Evolutionary conservation across 306 rosid species (phyloP).

Genomic region (Sicyos baderoa): DNA sequence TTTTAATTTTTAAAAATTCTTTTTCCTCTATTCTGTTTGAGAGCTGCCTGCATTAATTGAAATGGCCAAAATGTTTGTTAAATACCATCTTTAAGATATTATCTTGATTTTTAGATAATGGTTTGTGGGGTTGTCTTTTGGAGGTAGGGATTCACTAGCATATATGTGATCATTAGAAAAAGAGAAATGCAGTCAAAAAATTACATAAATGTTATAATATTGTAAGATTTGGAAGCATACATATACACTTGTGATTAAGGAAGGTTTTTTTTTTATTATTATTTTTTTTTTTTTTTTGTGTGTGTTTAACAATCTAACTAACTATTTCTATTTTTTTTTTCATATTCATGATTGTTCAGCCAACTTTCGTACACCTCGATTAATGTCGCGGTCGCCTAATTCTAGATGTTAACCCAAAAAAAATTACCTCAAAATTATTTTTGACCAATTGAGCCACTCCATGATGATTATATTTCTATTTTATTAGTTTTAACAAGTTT

Average conservation of each 20-base stretch:
- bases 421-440: too few relatives aligned
- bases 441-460: too few relatives aligned
- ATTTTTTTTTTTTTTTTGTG: neutral
- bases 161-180: neutral
- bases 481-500: too few relatives aligned
- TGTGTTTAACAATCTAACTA: too few relatives aligned
- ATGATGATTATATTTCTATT: too few relatives aligned
- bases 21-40: constrained; percentile 15
- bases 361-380: too few relatives aligned
- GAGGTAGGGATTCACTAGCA: neutral
- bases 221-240: neutral
- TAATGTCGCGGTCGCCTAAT: too few relatives aligned
- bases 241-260: neutral
- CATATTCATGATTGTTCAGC: too few relatives aligned
- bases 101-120: neutral
- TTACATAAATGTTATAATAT: neutral
- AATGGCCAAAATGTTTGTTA: constrained; percentile 19
- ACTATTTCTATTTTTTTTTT: too few relatives aligned
- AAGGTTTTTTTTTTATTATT: too few relatives aligned
- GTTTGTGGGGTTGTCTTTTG: constrained; percentile 12
- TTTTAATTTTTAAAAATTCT: neutral
- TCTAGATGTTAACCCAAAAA: too few relatives aligned
- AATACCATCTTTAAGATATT: constrained; percentile 13
- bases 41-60: constrained; percentile 18
- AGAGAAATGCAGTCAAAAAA: neutral